phyloP scores from a whole-genome alignment of 176 grass and related monocot species.

The Urochloa ruziziensis region DNA sequence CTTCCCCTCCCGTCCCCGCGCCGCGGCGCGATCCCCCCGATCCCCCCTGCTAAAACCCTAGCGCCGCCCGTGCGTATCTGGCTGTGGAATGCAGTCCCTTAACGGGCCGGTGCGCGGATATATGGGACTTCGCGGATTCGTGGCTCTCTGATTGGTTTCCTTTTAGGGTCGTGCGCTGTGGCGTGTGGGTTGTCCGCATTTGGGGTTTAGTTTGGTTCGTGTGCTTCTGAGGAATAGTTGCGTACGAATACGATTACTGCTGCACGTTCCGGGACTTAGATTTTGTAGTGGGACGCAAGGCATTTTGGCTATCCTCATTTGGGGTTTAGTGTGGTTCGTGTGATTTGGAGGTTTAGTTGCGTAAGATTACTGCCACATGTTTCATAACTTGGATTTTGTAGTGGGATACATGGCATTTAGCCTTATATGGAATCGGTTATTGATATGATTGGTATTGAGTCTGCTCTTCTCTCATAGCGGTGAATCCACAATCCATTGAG shows the following conservation, averaged over 20 bases:
- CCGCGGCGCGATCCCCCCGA: slow-evolving; percentile 12
- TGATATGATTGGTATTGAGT: background rate
- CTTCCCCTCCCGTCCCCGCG: background rate
- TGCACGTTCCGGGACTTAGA: background rate
- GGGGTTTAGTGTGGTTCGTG: slow-evolving; percentile 11
- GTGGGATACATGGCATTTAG: background rate
- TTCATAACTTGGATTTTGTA: background rate
- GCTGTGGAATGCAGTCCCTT: background rate
- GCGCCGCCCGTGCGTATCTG: background rate
- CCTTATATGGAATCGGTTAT: background rate
- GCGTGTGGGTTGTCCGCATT: slow-evolving; percentile 4
- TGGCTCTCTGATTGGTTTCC: background rate
- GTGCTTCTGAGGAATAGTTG: background rate
- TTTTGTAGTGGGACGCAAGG: no score
- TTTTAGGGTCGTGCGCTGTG: background rate
- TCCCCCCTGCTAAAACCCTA: slow-evolving; percentile 46
- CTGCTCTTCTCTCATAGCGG: background rate
- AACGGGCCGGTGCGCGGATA: background rate
- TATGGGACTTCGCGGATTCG: slow-evolving; percentile 4
- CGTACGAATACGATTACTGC: background rate
- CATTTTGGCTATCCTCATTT: no score
- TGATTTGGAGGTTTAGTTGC: background rate
- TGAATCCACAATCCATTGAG: background rate
- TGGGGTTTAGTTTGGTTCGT: slow-evolving; percentile 14
- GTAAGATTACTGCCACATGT: background rate